phyloP scores from a whole-genome alignment of 805 yeast species.

The Nakazawaea siamensis region DNA sequence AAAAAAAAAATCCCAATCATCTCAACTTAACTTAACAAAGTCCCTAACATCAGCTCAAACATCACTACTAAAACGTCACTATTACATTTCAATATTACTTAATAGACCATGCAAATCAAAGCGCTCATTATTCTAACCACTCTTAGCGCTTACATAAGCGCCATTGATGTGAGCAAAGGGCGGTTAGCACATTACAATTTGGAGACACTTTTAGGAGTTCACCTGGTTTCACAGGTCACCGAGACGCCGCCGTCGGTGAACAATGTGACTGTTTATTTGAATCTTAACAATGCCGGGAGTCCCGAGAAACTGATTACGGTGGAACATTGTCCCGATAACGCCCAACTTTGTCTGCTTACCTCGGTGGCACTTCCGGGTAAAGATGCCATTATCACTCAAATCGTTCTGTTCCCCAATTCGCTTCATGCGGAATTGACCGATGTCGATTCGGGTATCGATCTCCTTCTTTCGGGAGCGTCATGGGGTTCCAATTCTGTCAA shows the following conservation, averaged over 20 bases:
- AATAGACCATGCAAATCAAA: no score
- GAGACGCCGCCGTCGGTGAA: slow-evolving; percentile 79
- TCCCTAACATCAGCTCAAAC: no score
- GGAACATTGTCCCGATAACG: slow-evolving; percentile 56
- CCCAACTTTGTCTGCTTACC: slow-evolving; percentile 75
- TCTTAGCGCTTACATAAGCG: no score
- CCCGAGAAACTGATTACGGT: slow-evolving; percentile 21
- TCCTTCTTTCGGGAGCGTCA: slow-evolving; percentile 33
- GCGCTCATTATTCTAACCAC: no score
- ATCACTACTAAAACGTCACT: no score
- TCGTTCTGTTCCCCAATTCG: slow-evolving; percentile 47
- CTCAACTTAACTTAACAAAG: no score
- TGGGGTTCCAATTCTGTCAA: slow-evolving; percentile 63
- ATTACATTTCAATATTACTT: no score
- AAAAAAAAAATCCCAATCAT: no score
- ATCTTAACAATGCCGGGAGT: slow-evolving; percentile 36
- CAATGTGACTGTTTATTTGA: slow-evolving; percentile 57
- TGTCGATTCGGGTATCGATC: neutral
- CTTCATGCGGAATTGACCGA: slow-evolving; percentile 10
- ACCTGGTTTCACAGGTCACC: slow-evolving; percentile 27
- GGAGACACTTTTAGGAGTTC: slow-evolving; percentile 30
- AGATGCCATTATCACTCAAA: slow-evolving; percentile 44
- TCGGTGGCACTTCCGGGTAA: slow-evolving; percentile 41
- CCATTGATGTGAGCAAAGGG: neutral
- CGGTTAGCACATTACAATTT: slow-evolving; percentile 18